phyloP scores from a whole-genome alignment of 192 early-diverging fungal species.

The Rhizophagus clarus region DNA sequence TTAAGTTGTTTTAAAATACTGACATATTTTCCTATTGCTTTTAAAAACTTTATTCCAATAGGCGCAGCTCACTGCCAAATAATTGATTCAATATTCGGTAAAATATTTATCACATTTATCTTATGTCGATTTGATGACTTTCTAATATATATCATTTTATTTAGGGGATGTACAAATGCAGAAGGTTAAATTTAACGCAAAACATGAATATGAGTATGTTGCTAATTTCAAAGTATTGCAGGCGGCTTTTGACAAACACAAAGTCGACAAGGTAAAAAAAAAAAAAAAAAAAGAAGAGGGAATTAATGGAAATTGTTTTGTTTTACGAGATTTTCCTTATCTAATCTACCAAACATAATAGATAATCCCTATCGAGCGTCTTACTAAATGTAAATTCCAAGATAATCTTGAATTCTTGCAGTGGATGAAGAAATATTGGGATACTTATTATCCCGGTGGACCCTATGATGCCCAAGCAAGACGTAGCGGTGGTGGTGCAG shows the following conservation, averaged over 20 bases:
- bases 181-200: conserved; percentile 93
- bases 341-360: conserved; percentile 30
- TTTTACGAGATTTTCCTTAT: neutral
- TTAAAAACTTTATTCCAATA: conserved; percentile 30
- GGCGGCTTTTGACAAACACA: conserved; percentile 82
- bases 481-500: conserved; percentile 48
- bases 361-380: conserved; percentile 83
- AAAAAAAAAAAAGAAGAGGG: too few species aligned
- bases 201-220: conserved; percentile 96
- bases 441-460: conserved; percentile 82
- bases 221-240: conserved; percentile 96
- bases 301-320: conserved; percentile 26
- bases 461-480: conserved; percentile 81
- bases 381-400: conserved; percentile 96
- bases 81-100: conserved; percentile 71
- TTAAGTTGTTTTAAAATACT: neutral
- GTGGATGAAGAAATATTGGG: conserved; percentile 94
- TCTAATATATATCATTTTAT: conserved; percentile 29
- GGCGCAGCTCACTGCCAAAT: conserved; percentile 73
- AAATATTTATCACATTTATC: neutral
- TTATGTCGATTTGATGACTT: neutral
- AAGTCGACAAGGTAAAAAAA: conserved; percentile 81
- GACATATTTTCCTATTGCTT: neutral
- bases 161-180: conserved; percentile 76
- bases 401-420: conserved; percentile 99